Conservation (phyloP, 2,329 filamentous ascomycete species). For the Sarocladiaceae sp. region DNA sequence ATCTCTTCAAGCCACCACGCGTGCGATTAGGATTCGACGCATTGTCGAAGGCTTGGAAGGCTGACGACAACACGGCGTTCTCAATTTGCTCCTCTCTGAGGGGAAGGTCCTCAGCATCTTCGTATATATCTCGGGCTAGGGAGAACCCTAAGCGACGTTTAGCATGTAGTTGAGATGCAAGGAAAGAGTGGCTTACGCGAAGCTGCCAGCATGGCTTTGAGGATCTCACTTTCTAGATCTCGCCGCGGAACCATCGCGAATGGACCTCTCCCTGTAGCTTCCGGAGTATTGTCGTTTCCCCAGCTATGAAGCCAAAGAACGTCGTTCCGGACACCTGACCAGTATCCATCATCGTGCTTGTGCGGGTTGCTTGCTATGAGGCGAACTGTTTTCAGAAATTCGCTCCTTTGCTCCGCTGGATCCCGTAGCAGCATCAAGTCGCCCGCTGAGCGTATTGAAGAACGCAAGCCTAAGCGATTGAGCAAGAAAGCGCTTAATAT, state of each 20-base stretch:
- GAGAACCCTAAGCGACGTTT: conserved; percentile 44
- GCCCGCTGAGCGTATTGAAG: conserved; percentile 46
- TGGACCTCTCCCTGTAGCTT: conserved; percentile 50
- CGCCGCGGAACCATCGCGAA: conserved; percentile 54
- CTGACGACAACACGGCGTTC: conserved; percentile 54
- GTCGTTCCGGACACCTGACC: conserved; percentile 55
- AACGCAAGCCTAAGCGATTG: conserved; percentile 42
- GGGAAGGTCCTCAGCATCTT: conserved; percentile 37
- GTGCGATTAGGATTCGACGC: conserved; percentile 75
- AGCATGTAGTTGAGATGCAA: background rate
- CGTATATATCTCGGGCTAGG: conserved; percentile 57
- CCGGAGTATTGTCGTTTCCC: conserved; percentile 43
- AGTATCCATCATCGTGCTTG: conserved; percentile 57
- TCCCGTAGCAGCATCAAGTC: conserved; percentile 61
- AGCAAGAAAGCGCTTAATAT: conserved; percentile 55
- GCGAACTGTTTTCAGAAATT: conserved; percentile 54
- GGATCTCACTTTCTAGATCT: conserved; percentile 62
- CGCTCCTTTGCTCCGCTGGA: conserved; percentile 55
- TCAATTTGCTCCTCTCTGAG: conserved; percentile 45
- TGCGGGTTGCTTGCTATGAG: conserved; percentile 40
- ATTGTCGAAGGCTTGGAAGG: conserved; percentile 70
- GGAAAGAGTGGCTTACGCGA: conserved; percentile 41
- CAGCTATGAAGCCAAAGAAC: conserved; percentile 70
- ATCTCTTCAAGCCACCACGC: conserved; percentile 70
- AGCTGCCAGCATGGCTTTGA: conserved; percentile 60